Base-by-base conservation (phyloP, 768 basidiomycete species). In the Hygrocybe punicea region DNA sequence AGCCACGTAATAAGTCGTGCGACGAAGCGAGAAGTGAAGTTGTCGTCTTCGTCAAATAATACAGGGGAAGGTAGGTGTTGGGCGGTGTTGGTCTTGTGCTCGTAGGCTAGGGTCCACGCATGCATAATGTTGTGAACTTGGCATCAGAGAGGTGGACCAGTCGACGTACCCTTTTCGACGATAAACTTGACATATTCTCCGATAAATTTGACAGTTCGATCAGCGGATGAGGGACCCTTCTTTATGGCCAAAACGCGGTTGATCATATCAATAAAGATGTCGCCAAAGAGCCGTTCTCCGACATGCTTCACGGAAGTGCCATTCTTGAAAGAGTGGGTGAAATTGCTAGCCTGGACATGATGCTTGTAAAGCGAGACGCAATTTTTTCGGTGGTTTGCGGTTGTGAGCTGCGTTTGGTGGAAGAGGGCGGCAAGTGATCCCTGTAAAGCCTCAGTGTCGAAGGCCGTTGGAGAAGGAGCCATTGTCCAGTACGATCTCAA, bases 311-410 rank as follows among this genome's bases (percentile, higher is more conserved):
- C 71, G 6, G 56, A 62, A 40, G 60, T 47, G 11, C 81, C 80
- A 57, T 81, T 79, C 53, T 81, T 78, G n/a, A 76, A 70, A 1
- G 76, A 61, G 57, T 85, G 76, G 11, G 77, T 83, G 58, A 84
- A 71, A 14, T 69, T 69, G 6, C 84, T 82, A 10, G 87, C 85
- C 57, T 86, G 81, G 13, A 76, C 61, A 63, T 96, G 93, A 33
- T 96, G 71, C 68, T 96, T 94, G 76, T 91, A 82, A 1, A 98
- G 80, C 0, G 87, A 85, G 44, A 94, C 87, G 53, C 87, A 81
- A 71, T 97, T 97, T 78, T 98, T 98, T 64, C 90, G 89, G 72
- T 98, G 96, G 69, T 92, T 93, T 4, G 93, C 91, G 21, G 85
- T 67, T 0, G 89, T 86, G 17, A 70, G 71, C 67, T 97, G 94